Conservation (phyloP, 2,329 filamentous ascomycete species). For the Nectriaceae sp. region DNA sequence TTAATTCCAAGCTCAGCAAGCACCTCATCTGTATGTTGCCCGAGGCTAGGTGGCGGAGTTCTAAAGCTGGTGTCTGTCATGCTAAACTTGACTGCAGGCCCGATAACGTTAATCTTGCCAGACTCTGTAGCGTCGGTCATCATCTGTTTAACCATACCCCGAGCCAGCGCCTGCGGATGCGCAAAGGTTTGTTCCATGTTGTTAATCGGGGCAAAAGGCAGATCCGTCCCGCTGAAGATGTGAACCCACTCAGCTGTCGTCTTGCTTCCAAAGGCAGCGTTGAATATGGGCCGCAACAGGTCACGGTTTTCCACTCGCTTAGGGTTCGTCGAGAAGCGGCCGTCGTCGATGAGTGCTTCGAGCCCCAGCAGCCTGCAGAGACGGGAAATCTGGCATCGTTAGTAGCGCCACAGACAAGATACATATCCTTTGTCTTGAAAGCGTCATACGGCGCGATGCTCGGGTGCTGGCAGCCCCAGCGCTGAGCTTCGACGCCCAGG, state of each 20-base stretch:
- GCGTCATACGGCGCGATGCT: slow-evolving; percentile 49
- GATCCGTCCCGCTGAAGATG: slow-evolving; percentile 42
- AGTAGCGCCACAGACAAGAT: slow-evolving; percentile 34
- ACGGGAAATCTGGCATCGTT: slow-evolving; percentile 38
- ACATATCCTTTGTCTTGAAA: slow-evolving; percentile 38
- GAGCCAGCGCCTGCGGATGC: slow-evolving; percentile 44
- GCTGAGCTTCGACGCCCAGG: slow-evolving; percentile 39
- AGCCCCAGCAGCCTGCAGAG: slow-evolving; percentile 27
- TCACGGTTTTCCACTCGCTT: slow-evolving; percentile 37
- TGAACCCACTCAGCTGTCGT: slow-evolving; percentile 42
- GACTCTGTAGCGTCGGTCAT: slow-evolving; percentile 14
- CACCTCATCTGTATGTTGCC: slow-evolving; percentile 16
- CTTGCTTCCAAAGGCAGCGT: slow-evolving; percentile 34
- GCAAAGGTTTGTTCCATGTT: slow-evolving; percentile 44
- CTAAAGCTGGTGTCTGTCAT: slow-evolving; percentile 6
- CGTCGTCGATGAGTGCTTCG: slow-evolving; percentile 24
- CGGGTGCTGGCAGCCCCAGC: slow-evolving; percentile 48
- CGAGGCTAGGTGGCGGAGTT: slow-evolving; percentile 8
- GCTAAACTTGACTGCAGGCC: slow-evolving; percentile 19
- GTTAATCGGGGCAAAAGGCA: slow-evolving; percentile 50
- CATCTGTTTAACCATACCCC: slow-evolving; percentile 35
- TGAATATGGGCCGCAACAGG: slow-evolving; percentile 38
- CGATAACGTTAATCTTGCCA: slow-evolving; percentile 15
- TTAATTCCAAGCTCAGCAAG: slow-evolving; percentile 10
- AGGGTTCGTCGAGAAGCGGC: slow-evolving; percentile 34